Base-by-base conservation (phyloP, 306 rosid species). In the Dalbergia cochinchinensis region DNA sequence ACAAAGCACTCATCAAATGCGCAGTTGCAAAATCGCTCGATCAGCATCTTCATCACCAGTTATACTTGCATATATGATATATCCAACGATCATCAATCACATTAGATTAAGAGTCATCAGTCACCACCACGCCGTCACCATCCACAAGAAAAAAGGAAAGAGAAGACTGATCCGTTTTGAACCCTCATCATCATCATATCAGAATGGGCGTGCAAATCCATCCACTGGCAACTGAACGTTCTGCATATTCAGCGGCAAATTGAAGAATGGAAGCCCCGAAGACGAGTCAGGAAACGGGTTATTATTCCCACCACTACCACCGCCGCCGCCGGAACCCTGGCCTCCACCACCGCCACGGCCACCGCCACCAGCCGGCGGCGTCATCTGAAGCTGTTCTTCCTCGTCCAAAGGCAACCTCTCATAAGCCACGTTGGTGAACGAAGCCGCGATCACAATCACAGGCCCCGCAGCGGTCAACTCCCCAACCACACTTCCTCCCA, bases 401-500 rank as follows among this genome's bases (percentile, higher is more conserved):
- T 91, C 97, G 2, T 94, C 98, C 47, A 92, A 71, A 11, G 98
- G 97, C 65, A 94, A 55, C 65, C 93, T 77, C 82, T 94, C 98
- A 10, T 92, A 94, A 2, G 98, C 97, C 74, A 92, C 98, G 80
- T 94, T 94, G 0, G 97, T 89, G 44, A 94, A 94, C 11, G 98
- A 94, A 0, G 98, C 86, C 0, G 94, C 97, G 14, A 94, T 94
- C 66, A 94, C 89, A 5, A 91, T 89, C 15, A 94, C 98, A 0
- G 98, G 96, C 3, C 98, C 98, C 0, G 91, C 94, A 0, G 98
- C 94, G 13, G 83, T 86, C 85, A 94, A 67, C 89, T 94, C 98
- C 2, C 98, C 98, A 3, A 92, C 94, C 33, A 94, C 98, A 59
- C 86, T 89, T 7, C 98, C 97, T 1, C 98, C 98, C 6, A 94